Base-by-base conservation (phyloP, 768 basidiomycete species). In the Polyporus arcularius region DNA sequence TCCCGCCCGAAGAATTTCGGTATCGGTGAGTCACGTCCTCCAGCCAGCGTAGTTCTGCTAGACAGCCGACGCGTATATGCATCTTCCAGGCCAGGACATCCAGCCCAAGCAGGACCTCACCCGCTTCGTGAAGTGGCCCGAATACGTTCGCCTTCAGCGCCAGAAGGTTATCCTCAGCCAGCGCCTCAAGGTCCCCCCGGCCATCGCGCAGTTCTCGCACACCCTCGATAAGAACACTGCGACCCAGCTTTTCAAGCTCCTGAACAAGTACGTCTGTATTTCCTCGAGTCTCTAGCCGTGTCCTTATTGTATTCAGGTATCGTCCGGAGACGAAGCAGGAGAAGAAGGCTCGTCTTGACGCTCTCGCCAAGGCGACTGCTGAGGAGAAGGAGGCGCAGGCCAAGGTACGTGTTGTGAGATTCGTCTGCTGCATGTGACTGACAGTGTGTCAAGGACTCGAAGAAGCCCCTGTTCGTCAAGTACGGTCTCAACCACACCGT, bases 211-310 rank as follows among this genome's bases (percentile, higher is more conserved):
- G 76, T 98, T 98, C 84, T 86, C 88, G n/a, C 84, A 90, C 81
- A 95, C 95, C 47, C 83, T 99, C 72, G 96, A 99, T 86, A 98
- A 97, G 86, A 98, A 98, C 85, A 98, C 96, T 53, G 96, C 96
- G 21, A 95, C 92, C 32, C 96, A 98, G 77, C 79, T 98, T 63
- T 98, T 98, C 88, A 96, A 96, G 79, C 87, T 99, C 62, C 77
- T 98, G 49, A 96, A 99, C 88, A 98, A 98, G 84, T 84, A 72
- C 67, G 72, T 61, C 15, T 26, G 2, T 4, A 10, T 9, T 3
- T 16, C 39, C 3, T 1, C n/a, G 32, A 4, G 2, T 55, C n/a
- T 45, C 1, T 2, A 9, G 30, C 16, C 45, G 8, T 28, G 16
- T 18, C 48, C 14, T 26, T 30, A 18, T 42, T 10, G 18, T n/a